Evolutionary conservation across 768 basidiomycete genomes (phyloP).

Genomic region (Boletellus ananas): DNA sequence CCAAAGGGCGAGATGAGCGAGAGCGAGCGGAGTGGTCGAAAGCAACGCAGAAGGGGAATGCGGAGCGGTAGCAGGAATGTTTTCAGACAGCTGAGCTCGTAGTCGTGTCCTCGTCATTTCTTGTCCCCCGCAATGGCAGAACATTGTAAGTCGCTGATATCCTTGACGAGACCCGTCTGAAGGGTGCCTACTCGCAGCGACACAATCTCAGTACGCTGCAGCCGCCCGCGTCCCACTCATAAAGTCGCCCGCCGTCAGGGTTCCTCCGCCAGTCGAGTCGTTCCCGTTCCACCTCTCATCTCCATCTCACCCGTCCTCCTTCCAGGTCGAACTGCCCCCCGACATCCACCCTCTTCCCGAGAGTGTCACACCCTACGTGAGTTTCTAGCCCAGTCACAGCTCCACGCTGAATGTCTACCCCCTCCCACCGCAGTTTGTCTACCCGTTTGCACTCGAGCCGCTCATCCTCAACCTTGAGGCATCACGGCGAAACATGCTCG

Average conservation of each 20-base stretch:
- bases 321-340: constrained; percentile 79
- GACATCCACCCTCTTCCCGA: constrained; percentile 96
- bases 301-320: neutral
- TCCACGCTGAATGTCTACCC: neutral
- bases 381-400: constrained; percentile 18
- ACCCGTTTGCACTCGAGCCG: constrained; percentile 90
- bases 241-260: constrained; percentile 85
- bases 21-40: constrained; percentile 74
- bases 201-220: constrained; percentile 71
- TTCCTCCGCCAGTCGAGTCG: constrained; percentile 68
- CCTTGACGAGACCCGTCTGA: neutral
- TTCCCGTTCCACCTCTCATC: neutral
- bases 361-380: constrained; percentile 82
- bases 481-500: constrained; percentile 62
- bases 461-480: constrained; percentile 78
- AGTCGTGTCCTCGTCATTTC: neutral
- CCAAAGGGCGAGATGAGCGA: constrained; percentile 49
- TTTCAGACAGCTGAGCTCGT: constrained; percentile 42
- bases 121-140: constrained; percentile 14
- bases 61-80: constrained; percentile 91
- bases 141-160: constrained; percentile 16
- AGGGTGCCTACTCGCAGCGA: constrained; percentile 3
- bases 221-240: constrained; percentile 79
- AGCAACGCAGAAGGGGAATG: constrained; percentile 68
- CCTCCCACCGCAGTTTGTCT: constrained; percentile 71